Evolutionary conservation across 2,329 filamentous ascomycete species (phyloP), one percentile per base, ranked within the genome.

Genomic region (Ophiocordyceps camponoti-floridani): DNA sequence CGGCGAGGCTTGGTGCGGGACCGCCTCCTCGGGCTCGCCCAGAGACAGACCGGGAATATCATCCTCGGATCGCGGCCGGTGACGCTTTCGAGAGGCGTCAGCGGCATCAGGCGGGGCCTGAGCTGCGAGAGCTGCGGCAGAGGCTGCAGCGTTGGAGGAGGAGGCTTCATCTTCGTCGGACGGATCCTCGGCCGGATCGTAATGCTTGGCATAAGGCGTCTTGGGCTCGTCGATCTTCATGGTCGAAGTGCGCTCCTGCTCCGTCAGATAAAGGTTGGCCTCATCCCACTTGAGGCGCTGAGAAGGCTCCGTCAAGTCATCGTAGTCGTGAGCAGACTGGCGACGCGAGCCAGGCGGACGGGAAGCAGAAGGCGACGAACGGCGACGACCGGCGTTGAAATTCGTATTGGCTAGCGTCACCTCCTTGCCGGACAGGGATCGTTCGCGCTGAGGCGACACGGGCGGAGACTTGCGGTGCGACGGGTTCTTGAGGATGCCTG

Each of bases 151-250:
- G 2, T 19, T 8, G 16, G 28, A 12, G n/a, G 41, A 40, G 33
- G n/a, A 16, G 19, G 14, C 46, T 4, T 43, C 79, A 46, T 83
- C 72, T 56, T 94, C 81, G 50, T 91, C 85, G 31, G 81, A 82
- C 44, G 86, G 85, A 50, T 96, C 89, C 57, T 95, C 86, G 40
- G 78, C 62, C 4, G 88, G 87, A 57, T 96, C 84, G 63, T 95
- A 95, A 56, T 87, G 85, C 57, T 82, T 83, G 33, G 86, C 91
- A 60, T 89, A 98, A 4, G 91, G 91, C 8, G 91, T 98, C 72
- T 98, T 98, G 49, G 91, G 91, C 67, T 98, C 91, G 52, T 87
- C 84, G 51, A 98, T 98, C 72, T 96, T 98, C 91, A 98, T 98
- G 47, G 88, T 95, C 49, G 83, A 82, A 47, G 80, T 86, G 63